Evolutionary conservation across 345 rosid genomes (phyloP).

Genomic region (Pugionium dolabratum): DNA sequence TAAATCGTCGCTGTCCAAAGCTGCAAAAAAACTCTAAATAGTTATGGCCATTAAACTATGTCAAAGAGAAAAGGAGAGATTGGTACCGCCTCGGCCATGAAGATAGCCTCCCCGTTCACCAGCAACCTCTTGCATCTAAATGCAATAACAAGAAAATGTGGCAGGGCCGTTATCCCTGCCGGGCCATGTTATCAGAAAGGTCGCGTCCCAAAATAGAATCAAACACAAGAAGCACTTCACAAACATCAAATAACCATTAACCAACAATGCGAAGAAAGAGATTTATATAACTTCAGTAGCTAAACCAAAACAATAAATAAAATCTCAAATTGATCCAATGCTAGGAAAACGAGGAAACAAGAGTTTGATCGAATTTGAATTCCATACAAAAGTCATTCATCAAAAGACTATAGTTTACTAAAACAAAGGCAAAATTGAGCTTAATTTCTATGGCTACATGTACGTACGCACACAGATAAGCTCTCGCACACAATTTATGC

Average conservation of each 20-base stretch:
- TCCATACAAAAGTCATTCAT: background rate
- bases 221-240: slow-evolving; percentile 15
- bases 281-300: background rate
- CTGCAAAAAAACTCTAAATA: slow-evolving; percentile 50
- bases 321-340: background rate
- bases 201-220: slow-evolving; percentile 15
- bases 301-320: background rate
- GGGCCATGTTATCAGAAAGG: slow-evolving; percentile 97
- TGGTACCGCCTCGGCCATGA: slow-evolving; percentile 95
- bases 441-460: slow-evolving; percentile 5
- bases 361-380: background rate
- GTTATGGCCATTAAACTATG: slow-evolving; percentile 2
- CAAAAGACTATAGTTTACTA: background rate
- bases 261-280: slow-evolving; percentile 12
- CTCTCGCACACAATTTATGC: slow-evolving; percentile 4
- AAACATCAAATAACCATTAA: slow-evolving; percentile 10
- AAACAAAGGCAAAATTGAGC: background rate
- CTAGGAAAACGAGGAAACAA: background rate
- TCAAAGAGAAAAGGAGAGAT: background rate
- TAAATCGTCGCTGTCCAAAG: slow-evolving; percentile 97
- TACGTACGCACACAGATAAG: background rate
- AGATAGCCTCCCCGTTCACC: slow-evolving; percentile 99
- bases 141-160: slow-evolving; percentile 56
- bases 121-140: slow-evolving; percentile 99
- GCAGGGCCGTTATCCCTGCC: slow-evolving; percentile 93